A percentile compares a stretch with the other conserved stretches of the same genome.
Conservation (phyloP, 495 filamentous ascomycete genomes). For the Aspergillus egyptiacus region DNA sequence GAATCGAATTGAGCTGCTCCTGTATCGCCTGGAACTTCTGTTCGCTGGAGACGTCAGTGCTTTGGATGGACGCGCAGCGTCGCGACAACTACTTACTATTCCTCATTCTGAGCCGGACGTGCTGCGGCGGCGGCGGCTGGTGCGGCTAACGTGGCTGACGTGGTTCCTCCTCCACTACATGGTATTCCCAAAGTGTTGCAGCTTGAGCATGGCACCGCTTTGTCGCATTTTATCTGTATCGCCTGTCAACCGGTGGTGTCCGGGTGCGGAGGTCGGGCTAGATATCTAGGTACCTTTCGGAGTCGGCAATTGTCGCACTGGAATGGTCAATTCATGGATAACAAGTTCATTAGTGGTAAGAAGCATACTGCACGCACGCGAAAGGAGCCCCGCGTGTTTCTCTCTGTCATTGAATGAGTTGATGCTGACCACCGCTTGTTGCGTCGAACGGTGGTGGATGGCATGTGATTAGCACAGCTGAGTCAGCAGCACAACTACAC, state of each 20-base stretch:
- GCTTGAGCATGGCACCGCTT: constrained; percentile 20
- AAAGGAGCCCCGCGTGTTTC: constrained; percentile 14
- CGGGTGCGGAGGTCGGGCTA: too few relatives aligned
- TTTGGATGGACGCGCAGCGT: background rate
- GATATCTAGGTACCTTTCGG: constrained; percentile 17
- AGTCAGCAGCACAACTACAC: too few relatives aligned
- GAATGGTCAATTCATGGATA: background rate
- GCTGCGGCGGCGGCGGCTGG: background rate
- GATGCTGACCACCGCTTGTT: background rate
- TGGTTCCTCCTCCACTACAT: constrained; percentile 11
- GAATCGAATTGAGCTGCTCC: constrained; percentile 18
- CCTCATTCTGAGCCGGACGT: background rate
- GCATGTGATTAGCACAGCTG: too few relatives aligned
- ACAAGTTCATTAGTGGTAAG: background rate
- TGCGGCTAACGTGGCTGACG: too few relatives aligned
- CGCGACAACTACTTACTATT: constrained; percentile 14
- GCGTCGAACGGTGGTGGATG: background rate
- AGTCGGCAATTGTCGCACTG: constrained; percentile 27
- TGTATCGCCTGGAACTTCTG: constrained; percentile 19
- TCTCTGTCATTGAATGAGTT: constrained; percentile 9
- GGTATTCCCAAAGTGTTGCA: constrained; percentile 19
- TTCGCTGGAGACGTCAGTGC: constrained; percentile 7
- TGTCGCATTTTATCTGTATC: constrained; percentile 25
- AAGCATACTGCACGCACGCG: constrained; percentile 20
- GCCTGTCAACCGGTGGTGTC: background rate